Conservation (phyloP, 2,329 filamentous ascomycete species). For the Fusarium sp. region DNA sequence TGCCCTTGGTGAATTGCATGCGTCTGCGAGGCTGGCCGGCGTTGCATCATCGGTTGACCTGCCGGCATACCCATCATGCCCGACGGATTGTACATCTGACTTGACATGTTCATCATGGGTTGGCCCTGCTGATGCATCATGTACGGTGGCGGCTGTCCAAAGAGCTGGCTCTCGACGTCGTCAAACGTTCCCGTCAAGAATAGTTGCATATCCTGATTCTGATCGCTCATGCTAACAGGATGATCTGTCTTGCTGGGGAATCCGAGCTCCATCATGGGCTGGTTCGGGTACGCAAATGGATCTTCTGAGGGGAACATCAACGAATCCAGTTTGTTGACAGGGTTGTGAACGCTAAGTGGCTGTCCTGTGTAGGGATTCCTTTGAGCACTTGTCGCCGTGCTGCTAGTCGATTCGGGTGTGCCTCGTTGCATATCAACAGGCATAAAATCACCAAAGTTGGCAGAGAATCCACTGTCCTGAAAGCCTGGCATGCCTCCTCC, state of each 20-base stretch:
- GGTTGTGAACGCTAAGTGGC: conserved; percentile 56
- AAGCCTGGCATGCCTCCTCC: conserved; percentile 51
- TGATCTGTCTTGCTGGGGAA: conserved; percentile 56
- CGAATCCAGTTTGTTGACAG: conserved; percentile 79
- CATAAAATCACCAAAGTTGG: conserved; percentile 62
- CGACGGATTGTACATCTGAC: conserved; percentile 62
- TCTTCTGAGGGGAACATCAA: conserved; percentile 88
- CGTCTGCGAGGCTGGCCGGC: conserved; percentile 42
- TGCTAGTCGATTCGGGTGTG: conserved; percentile 60
- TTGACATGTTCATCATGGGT: conserved; percentile 59
- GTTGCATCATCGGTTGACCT: conserved; percentile 49
- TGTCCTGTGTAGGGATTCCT: conserved; percentile 53
- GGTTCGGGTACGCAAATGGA: conserved; percentile 85
- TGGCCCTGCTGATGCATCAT: conserved; percentile 67
- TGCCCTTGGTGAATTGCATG: conserved; percentile 47
- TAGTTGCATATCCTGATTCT: conserved; percentile 60
- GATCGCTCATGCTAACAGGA: conserved; percentile 53
- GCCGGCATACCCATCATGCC: conserved; percentile 61
- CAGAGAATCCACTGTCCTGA: conserved; percentile 55
- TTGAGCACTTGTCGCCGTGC: conserved; percentile 59
- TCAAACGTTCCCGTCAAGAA: conserved; percentile 71
- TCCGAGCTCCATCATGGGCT: conserved; percentile 76
- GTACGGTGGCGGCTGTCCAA: conserved; percentile 80
- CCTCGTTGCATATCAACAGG: conserved; percentile 62
- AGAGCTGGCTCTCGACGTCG: conserved; percentile 81